Percentiles rank a stretch among this genome's conserved stretches.
These are phyloP conservation scores for Colletotrichum lini DNA, from an alignment of 2,329 filamentous ascomycete species.

Conservation along the genomic window DNA sequence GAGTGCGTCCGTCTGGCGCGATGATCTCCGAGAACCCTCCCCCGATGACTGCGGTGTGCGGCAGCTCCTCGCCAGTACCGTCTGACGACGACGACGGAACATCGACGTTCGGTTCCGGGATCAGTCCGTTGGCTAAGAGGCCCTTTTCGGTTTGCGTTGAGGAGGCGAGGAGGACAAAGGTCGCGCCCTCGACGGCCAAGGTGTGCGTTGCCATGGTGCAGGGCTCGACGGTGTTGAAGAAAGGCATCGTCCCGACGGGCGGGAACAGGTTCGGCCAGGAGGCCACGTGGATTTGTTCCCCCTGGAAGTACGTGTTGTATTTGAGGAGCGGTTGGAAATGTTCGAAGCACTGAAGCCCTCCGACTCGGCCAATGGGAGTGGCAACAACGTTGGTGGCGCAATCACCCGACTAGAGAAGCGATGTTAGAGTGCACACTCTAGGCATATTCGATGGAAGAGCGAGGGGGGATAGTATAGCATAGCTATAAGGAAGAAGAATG, in stretches of 20 bases:
- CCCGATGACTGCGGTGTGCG: slow-evolving; percentile 45
- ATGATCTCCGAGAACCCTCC: slow-evolving; percentile 65
- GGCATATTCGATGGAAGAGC: no score
- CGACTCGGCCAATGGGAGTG: slow-evolving; percentile 65
- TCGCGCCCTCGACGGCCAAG: slow-evolving; percentile 59
- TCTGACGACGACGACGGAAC: background rate
- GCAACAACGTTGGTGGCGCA: slow-evolving; percentile 58
- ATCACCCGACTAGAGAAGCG: no score
- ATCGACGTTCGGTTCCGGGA: slow-evolving; percentile 53
- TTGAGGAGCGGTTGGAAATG: slow-evolving; percentile 66
- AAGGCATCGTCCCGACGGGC: slow-evolving; percentile 50
- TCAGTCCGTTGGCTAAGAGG: slow-evolving; percentile 55
- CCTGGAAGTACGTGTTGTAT: slow-evolving; percentile 46
- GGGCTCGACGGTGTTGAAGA: slow-evolving; percentile 54
- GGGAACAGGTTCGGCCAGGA: slow-evolving; percentile 51
- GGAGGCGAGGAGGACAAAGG: slow-evolving; percentile 57
- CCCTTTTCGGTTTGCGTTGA: slow-evolving; percentile 58
- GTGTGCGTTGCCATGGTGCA: slow-evolving; percentile 55
- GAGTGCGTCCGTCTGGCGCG: slow-evolving; percentile 63
- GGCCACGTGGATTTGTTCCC: slow-evolving; percentile 49
- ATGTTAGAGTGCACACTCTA: no score
- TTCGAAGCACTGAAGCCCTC: slow-evolving; percentile 70
- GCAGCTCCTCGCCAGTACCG: background rate
- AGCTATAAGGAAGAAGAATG: no score
- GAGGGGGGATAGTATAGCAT: no score